A percentile compares a stretch with the other conserved stretches of the same genome.
phyloP scores from a whole-genome alignment of 164 flowering plant genomes.

The Chimonanthus salicifolius region DNA sequence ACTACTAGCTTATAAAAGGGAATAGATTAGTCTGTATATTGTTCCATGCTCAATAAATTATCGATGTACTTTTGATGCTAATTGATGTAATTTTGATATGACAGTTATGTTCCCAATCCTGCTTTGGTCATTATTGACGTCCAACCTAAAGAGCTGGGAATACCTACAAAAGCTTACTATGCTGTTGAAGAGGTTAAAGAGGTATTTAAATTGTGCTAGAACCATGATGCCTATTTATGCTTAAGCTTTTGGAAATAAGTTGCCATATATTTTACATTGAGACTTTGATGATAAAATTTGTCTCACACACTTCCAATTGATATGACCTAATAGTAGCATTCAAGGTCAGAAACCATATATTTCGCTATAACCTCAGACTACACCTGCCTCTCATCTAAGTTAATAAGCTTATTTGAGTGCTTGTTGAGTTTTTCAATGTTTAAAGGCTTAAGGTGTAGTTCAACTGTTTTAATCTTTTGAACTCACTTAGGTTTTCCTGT shows the following conservation, averaged over 20 bases:
- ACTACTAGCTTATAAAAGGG: no score
- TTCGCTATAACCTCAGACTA: background rate
- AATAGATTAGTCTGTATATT: no score
- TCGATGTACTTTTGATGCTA: no score
- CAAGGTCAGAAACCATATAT: background rate
- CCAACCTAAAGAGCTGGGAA: slow-evolving; percentile 92
- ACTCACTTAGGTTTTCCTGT: no score
- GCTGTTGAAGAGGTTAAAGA: slow-evolving; percentile 97
- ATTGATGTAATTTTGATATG: slow-evolving; percentile 4
- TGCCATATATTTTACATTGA: background rate
- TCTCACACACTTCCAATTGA: no score
- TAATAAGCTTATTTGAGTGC: background rate
- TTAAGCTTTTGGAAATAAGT: no score
- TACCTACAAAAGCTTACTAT: slow-evolving; percentile 94
- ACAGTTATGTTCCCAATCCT: slow-evolving; percentile 91
- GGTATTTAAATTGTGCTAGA: slow-evolving; percentile 29
- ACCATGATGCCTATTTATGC: background rate
- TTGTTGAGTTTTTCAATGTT: background rate
- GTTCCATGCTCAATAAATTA: no score
- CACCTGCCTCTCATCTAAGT: background rate
- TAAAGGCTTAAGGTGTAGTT: background rate
- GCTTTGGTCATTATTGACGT: slow-evolving; percentile 97
- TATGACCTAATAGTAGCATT: background rate
- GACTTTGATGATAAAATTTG: background rate
- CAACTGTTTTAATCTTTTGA: background rate